Base-by-base conservation (phyloP, 1,284 basidiomycete genomes). In the Tetrapyrgos nigripes region DNA sequence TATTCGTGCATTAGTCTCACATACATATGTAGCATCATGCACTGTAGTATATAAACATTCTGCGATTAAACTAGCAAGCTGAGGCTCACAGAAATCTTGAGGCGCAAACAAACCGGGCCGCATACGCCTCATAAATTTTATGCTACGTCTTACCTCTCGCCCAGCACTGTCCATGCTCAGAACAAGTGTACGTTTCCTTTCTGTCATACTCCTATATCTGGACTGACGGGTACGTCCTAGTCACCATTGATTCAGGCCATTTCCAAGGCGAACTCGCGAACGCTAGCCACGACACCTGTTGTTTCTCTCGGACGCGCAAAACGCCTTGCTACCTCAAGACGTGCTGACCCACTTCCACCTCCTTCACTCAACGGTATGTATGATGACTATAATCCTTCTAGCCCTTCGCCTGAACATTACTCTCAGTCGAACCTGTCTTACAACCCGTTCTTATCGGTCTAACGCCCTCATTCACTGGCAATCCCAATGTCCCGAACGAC, bases 381-480 rank as follows among this genome's bases (percentile, higher is more conserved):
- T 26, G 13, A 6, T 26, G 21, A 4, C 26, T 46, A 13, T 21
- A 13, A 19, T 17, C 29, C 35, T n/a, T 33, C 31, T 33, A 33
- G 31, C 31, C 8, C 24, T 14, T 1, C 3, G 10, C 10, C 5
- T 13, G 26, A n/a, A 57, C 27, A 23, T 2, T 47, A 14, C 1
- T 37, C 26, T 11, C 10, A 87, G 86, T 71, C 24, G 53, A 70
- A 27, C 74, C 82, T 45, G 65, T 81, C 14, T 58, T 70, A 11
- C 71, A 79, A 55, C 88, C 88, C 26, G 74, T 89, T 19, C 85
- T 83, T 62, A 73, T 92, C 19, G 74, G 81, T 23, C 73, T 92
- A 64, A 85, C 86, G 3, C 79, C 82, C 50, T 79, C 89, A 17
- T 72, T 89, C 33, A 64, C 74, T 29, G 73, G 79, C 43, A 77